Evolutionary conservation across 306 rosid genomes (phyloP).

Genomic region (Acacia acuminata): DNA sequence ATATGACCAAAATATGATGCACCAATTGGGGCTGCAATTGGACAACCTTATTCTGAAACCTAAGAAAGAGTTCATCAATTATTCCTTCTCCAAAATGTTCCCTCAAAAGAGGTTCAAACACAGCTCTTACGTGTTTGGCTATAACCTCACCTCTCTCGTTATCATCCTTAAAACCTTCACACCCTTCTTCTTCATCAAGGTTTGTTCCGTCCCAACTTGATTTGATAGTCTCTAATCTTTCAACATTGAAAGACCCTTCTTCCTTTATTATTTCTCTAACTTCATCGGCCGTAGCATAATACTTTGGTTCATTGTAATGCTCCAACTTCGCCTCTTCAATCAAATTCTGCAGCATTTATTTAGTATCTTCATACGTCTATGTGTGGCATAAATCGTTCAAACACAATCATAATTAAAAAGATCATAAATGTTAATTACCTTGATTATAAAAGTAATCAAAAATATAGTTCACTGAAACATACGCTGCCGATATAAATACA

Average conservation of each 20-base stretch:
- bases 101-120: conserved; percentile 44
- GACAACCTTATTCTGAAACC: conserved; percentile 26
- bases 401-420: background rate
- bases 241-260: conserved; percentile 47
- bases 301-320: conserved; percentile 40
- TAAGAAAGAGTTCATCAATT: conserved; percentile 44
- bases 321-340: conserved; percentile 43
- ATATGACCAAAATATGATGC: conserved; percentile 26
- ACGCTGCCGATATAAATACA: too few relatives aligned
- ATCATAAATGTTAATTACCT: too few relatives aligned
- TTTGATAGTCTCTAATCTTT: conserved; percentile 27
- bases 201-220: background rate
- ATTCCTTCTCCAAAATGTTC: conserved; percentile 41
- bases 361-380: background rate
- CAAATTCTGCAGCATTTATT: conserved; percentile 35
- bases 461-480: too few relatives aligned
- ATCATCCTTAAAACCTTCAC: background rate
- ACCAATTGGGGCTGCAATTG: conserved; percentile 29
- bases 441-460: too few relatives aligned
- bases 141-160: conserved; percentile 9
- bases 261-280: conserved; percentile 32
- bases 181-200: background rate
- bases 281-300: conserved; percentile 35
- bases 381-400: background rate
- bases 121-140: conserved; percentile 36